Evolutionary conservation across 2,329 filamentous ascomycete genomes (phyloP).

Genomic region (Lecanicillium sp.): DNA sequence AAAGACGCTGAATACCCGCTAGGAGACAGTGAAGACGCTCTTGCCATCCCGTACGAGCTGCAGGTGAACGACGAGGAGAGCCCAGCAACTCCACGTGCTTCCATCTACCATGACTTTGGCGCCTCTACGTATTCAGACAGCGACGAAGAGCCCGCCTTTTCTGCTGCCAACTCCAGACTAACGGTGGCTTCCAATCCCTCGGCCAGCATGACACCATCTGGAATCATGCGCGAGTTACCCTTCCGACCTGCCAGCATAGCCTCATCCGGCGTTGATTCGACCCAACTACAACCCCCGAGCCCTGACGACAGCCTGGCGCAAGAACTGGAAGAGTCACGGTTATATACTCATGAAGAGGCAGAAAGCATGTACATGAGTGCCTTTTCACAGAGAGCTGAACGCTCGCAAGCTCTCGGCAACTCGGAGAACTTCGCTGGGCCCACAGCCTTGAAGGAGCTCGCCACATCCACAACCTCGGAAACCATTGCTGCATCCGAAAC

Average conservation of each 20-base stretch:
- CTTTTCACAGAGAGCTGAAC: conserved; percentile 43
- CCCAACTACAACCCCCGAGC: conserved; percentile 1
- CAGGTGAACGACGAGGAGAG: conserved; percentile 32
- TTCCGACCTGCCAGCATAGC: conserved; percentile 17
- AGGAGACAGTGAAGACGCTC: conserved; percentile 48
- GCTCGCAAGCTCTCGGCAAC: neutral
- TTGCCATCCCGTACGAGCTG: conserved; percentile 51
- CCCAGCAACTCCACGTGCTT: conserved; percentile 49
- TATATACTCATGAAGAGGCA: conserved; percentile 74
- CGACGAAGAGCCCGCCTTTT: conserved; percentile 24
- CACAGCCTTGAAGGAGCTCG: no score
- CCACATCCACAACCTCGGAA: conserved; percentile 5
- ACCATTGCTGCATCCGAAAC: no score
- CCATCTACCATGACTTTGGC: conserved; percentile 34
- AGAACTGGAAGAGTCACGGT: conserved; percentile 57
- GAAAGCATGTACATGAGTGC: conserved; percentile 85
- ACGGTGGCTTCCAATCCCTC: neutral
- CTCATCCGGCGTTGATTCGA: conserved; percentile 1
- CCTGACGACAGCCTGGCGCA: conserved; percentile 23
- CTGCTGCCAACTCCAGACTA: neutral
- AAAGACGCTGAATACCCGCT: conserved; percentile 24
- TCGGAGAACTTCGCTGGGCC: no score
- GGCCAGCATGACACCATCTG: neutral
- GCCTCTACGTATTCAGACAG: conserved; percentile 13
- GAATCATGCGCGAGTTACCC: conserved; percentile 15